Evolutionary conservation across 768 basidiomycete genomes (phyloP), one percentile per base, ranked within the genome.

Genomic region (Mycena crocata): DNA sequence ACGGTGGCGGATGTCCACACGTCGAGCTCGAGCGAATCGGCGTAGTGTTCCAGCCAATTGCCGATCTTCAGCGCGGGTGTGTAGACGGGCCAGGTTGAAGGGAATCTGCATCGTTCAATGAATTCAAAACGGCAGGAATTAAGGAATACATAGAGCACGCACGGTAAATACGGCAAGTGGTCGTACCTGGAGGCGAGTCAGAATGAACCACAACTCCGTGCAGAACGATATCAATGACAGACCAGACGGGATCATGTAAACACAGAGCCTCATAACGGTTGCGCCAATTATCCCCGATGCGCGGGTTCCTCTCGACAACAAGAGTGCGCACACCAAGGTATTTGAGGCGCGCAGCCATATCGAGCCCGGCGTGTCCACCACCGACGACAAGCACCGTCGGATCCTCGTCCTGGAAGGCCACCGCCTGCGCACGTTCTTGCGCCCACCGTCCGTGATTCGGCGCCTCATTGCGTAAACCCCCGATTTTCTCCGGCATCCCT

Each of bases 221-320:
- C n/a, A n/a, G n/a, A n/a, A n/a, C n/a, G n/a, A n/a, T n/a, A n/a
- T n/a, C n/a, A n/a, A n/a, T n/a, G n/a, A n/a, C n/a, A n/a, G n/a
- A n/a, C 81, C 89, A 90, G 63, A 90, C 87, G 26, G 88, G 84
- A 74, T 90, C 88, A 71, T 93, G 90, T 31, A 92, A 76, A 52
- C 88, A 90, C 40, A 92, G 76, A 13, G 89, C 84, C 59, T 90
- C 85, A 73, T 93, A 93, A 39, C 92, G 81, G 39, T 84, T 80
- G 62, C 90, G 79, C 91, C 90, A 92, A 54, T 85, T 86, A 72
- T 91, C 85, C 0, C 91, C 90, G 28, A 91, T 83, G 23, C 85
- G 77, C 14, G 73, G 64, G 55, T 89, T 84, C 75, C 84, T 87
- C 74, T 95, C 93, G 50, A 94, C 79, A 17, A 93, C 77, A 10